phyloP scores from a whole-genome alignment of 371 early-diverging fungal genomes.

The Chytridium lagenaria region DNA sequence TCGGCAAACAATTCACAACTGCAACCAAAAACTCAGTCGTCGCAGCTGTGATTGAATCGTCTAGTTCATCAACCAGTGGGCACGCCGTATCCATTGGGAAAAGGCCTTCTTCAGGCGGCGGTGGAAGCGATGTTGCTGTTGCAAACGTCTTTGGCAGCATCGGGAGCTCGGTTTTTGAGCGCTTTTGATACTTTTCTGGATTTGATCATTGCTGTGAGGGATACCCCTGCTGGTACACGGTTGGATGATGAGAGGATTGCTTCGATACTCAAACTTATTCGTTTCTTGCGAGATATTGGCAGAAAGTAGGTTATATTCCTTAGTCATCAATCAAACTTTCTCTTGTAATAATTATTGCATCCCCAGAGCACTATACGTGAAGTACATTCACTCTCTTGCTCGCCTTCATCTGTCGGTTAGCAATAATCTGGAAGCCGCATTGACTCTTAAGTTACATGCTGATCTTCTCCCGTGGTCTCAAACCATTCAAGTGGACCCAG shows the following conservation, averaged over 20 bases:
- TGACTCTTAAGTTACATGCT: constrained; percentile 73
- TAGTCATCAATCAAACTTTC: too few species aligned
- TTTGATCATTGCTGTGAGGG: constrained; percentile 63
- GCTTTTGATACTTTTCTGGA: constrained; percentile 64
- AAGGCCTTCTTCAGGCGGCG: constrained; percentile 4
- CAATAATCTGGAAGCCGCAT: constrained; percentile 73
- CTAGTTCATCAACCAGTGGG: not conserved
- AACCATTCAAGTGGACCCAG: constrained; percentile 49
- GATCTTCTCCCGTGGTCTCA: constrained; percentile 71
- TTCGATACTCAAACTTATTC: constrained; percentile 67
- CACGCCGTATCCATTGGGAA: not conserved
- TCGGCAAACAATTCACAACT: constrained; percentile 40
- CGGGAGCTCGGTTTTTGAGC: constrained; percentile 55
- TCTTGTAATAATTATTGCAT: not conserved
- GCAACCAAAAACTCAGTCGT: constrained; percentile 29
- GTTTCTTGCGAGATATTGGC: constrained; percentile 68
- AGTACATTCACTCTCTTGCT: constrained; percentile 73
- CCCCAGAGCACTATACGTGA: constrained; percentile 67
- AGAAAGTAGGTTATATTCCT: constrained; percentile 38
- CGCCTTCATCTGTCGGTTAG: constrained; percentile 65
- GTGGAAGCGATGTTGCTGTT: constrained; percentile 16
- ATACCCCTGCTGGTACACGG: constrained; percentile 64
- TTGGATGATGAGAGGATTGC: constrained; percentile 72
- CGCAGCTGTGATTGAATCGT: constrained; percentile 16
- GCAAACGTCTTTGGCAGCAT: constrained; percentile 29